These are phyloP conservation scores for Plectosphaerella cucumerina DNA, from an alignment of 2,329 filamentous ascomycete genomes.

Conservation along the genomic window DNA sequence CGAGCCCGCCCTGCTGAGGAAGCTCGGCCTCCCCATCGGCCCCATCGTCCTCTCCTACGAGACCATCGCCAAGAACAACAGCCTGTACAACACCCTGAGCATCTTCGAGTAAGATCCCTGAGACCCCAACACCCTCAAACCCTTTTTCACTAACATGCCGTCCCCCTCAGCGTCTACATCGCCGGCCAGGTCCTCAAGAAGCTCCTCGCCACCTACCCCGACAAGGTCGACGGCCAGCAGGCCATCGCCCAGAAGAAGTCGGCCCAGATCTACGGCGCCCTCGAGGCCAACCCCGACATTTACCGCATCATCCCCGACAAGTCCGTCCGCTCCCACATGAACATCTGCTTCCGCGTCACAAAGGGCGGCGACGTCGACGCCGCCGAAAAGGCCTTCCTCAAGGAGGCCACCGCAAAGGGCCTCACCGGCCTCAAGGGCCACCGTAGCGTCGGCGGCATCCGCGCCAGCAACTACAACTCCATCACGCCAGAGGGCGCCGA, in stretches of 20 bases:
- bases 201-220: constrained; percentile 60
- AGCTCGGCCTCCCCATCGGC: constrained; percentile 70
- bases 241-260: constrained; percentile 72
- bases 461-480: constrained; percentile 86
- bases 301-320: constrained; percentile 77
- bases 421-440: constrained; percentile 86
- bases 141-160: neutral
- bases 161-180: constrained; percentile 67
- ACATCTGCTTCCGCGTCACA: constrained; percentile 82
- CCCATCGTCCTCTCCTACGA: constrained; percentile 81
- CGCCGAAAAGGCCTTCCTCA: constrained; percentile 76
- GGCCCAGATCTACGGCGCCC: constrained; percentile 65
- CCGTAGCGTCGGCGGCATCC: constrained; percentile 78
- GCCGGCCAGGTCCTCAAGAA: constrained; percentile 83
- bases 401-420: constrained; percentile 62
- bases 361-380: constrained; percentile 56
- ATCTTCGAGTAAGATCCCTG: constrained; percentile 68
- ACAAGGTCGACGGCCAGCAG: constrained; percentile 75
- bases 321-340: constrained; percentile 79
- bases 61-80: constrained; percentile 86
- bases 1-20: constrained; percentile 63
- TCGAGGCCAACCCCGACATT: constrained; percentile 69
- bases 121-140: neutral
- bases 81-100: constrained; percentile 90
- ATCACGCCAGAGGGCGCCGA: constrained; percentile 64